These are phyloP conservation scores for Saccharum officinarum DNA, from an alignment of 176 grass and related monocot species.

Conservation along the genomic window DNA sequence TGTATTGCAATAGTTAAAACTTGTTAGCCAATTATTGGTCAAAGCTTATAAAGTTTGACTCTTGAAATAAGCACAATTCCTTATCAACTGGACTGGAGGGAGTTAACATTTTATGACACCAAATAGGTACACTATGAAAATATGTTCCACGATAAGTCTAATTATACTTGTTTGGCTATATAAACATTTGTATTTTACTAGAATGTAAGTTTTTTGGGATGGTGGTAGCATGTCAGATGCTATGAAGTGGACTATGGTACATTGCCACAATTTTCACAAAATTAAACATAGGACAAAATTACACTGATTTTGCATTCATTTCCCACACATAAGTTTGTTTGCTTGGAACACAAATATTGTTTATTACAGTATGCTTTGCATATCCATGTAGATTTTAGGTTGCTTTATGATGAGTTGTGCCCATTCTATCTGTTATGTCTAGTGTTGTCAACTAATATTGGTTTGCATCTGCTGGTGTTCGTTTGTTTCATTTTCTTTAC, in stretches of 20 bases:
- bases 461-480: background rate
- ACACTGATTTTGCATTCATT: background rate
- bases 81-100: background rate
- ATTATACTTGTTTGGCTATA: background rate
- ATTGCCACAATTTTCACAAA: background rate
- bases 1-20: background rate
- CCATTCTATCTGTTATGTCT: background rate
- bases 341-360: background rate
- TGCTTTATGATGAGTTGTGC: background rate
- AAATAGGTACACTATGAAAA: background rate
- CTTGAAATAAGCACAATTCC: background rate
- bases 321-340: background rate
- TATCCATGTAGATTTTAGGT: background rate
- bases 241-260: constrained; percentile 1
- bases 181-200: background rate
- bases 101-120: background rate
- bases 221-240: background rate
- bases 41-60: background rate
- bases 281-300: background rate
- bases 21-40: background rate
- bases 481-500: background rate
- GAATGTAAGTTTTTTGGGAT: background rate
- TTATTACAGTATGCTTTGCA: background rate
- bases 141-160: background rate
- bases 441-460: background rate